A percentile compares a stretch with the other conserved stretches of the same genome.
These are phyloP conservation scores for Sanguinoderma infundibulare DNA, from an alignment of 1,284 basidiomycete species.

Conservation along the genomic window DNA sequence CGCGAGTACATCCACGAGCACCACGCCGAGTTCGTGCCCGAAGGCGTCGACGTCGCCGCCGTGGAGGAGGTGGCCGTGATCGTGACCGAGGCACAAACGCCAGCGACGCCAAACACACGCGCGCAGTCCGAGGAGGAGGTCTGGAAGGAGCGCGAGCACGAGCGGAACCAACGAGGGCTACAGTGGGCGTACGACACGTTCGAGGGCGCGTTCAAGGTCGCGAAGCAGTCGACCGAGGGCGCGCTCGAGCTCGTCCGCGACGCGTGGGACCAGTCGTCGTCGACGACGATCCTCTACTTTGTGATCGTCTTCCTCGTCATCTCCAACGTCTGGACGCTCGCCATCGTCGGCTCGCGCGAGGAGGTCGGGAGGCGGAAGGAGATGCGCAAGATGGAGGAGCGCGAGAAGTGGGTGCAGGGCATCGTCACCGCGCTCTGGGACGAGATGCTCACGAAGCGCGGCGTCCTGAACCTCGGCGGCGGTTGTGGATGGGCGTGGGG, in stretches of 20 bases:
- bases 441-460: conserved; percentile 58
- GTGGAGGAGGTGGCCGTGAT: conserved; percentile 41
- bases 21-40: conserved; percentile 87
- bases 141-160: conserved; percentile 61
- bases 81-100: conserved; percentile 20
- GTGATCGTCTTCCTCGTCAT: conserved; percentile 74
- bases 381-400: conserved; percentile 61
- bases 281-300: conserved; percentile 71
- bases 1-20: conserved; percentile 88
- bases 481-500: conserved; percentile 1
- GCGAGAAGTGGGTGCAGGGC: conserved; percentile 74
- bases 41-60: conserved; percentile 67
- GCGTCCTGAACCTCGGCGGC: conserved; percentile 14
- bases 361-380: conserved; percentile 60
- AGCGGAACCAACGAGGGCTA: conserved; percentile 70
- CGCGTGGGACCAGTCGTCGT: conserved; percentile 73
- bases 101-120: conserved; percentile 11
- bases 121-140: conserved; percentile 35
- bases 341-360: conserved; percentile 57
- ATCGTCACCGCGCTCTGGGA: conserved; percentile 73
- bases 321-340: conserved; percentile 79
- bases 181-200: conserved; percentile 89
- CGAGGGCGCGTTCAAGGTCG: conserved; percentile 73
- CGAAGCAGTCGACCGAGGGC: conserved; percentile 66
- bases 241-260: conserved; percentile 76